A percentile compares a stretch with the other conserved stretches of the same genome.
Evolutionary conservation across 495 filamentous ascomycete genomes (phyloP).

Genomic region (Apodospora peruviana): DNA sequence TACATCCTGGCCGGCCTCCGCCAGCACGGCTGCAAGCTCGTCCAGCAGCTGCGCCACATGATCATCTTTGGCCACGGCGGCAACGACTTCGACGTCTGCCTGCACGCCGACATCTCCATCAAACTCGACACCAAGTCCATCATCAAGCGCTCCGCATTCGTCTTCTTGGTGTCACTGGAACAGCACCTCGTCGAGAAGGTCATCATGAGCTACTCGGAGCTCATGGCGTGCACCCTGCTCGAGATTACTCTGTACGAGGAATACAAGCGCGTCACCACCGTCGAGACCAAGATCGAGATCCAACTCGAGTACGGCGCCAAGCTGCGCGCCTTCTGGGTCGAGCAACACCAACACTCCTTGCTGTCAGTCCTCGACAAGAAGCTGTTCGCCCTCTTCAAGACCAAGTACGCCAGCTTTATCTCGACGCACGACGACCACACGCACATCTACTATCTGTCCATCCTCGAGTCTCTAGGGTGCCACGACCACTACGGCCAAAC

Average conservation of each 20-base stretch:
- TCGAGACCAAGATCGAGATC: conserved; percentile 37
- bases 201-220: conserved; percentile 40
- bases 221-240: conserved; percentile 51
- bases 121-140: conserved; percentile 30
- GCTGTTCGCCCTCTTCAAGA: conserved; percentile 51
- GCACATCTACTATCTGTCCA: conserved; percentile 45
- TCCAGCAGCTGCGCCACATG: conserved; percentile 52
- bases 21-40: conserved; percentile 46
- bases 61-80: conserved; percentile 46
- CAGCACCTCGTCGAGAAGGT: conserved; percentile 33
- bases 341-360: conserved; percentile 36
- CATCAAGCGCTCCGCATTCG: conserved; percentile 40
- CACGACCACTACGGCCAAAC: conserved; percentile 17
- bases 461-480: conserved; percentile 40
- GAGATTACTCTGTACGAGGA: conserved; percentile 55
- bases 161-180: conserved; percentile 59
- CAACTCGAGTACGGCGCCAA: conserved; percentile 47
- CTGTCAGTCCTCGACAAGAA: conserved; percentile 46
- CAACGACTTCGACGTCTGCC: conserved; percentile 23
- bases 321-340: conserved; percentile 46
- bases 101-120: conserved; percentile 23
- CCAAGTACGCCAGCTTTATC: conserved; percentile 40
- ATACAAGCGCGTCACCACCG: conserved; percentile 42
- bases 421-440: conserved; percentile 31
- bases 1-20: conserved; percentile 49